Conservation (phyloP, 352 stramenopile species). For the Phytophthora citricola region DNA sequence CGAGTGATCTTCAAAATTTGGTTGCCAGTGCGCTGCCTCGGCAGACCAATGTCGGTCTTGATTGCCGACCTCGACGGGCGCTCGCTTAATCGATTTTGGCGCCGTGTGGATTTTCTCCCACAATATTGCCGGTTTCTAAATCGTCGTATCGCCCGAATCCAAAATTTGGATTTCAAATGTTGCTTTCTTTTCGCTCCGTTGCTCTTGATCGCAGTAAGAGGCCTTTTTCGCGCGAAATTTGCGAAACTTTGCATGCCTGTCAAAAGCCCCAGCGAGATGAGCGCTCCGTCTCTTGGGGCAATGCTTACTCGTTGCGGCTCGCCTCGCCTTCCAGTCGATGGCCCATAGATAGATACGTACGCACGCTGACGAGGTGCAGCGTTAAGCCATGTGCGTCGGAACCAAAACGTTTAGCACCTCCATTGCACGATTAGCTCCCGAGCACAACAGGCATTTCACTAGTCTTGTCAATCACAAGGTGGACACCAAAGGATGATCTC, state of each 20-base stretch:
- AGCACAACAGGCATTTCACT: slow-evolving; percentile 21
- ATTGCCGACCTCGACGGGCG: slow-evolving; percentile 2
- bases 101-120: slow-evolving; percentile 26
- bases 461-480: slow-evolving; percentile 14
- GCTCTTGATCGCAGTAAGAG: background rate
- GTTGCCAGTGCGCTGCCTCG: slow-evolving; percentile 14
- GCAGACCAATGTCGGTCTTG: slow-evolving; percentile 4
- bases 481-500: slow-evolving; percentile 47
- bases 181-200: slow-evolving; percentile 13
- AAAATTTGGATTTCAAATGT: slow-evolving; percentile 18
- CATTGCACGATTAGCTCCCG: slow-evolving; percentile 37
- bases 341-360: slow-evolving; percentile 13
- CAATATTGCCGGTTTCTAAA: slow-evolving; percentile 24
- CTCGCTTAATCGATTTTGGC: slow-evolving; percentile 31
- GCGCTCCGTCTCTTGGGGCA: slow-evolving; percentile 33
- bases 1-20: slow-evolving; percentile 26
- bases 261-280: slow-evolving; percentile 25
- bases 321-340: slow-evolving; percentile 22
- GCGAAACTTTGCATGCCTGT: slow-evolving; percentile 25
- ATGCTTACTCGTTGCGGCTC: slow-evolving; percentile 11
- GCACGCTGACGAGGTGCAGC: slow-evolving; percentile 13
- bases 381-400: slow-evolving; percentile 24
- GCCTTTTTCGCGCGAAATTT: slow-evolving; percentile 18
- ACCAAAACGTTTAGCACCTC: slow-evolving; percentile 18
- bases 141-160: slow-evolving; percentile 13